Base-by-base conservation (phyloP, 1,139 yeast species). In the Kodamaea alishanica region DNA sequence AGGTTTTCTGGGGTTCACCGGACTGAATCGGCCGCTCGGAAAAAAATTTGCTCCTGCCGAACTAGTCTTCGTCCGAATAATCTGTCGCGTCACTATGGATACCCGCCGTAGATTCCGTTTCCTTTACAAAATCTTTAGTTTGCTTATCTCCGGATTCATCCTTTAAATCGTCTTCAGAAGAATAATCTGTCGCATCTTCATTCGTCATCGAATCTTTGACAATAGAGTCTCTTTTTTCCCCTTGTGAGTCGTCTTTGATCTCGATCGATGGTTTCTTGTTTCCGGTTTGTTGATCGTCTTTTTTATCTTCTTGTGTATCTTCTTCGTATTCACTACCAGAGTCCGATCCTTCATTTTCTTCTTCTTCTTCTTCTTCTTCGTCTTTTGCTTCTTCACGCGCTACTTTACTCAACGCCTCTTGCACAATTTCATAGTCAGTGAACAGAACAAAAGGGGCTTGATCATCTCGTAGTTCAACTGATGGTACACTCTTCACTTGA, bases 161-260 rank as follows among this genome's bases (percentile, higher is more conserved):
- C 9, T 15, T 15, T 4, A 15, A 15, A 15, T 15, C 20, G 20
- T 42, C 41, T 11, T 42, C 43, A 22, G 44, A 44, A 2, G 44
- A 40, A 31, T 44, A 44, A 22, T 42, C 46, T 6, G 43, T 44
- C 33, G 35, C 42, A 7, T 29, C 34, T 9, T 32, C 43, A 15
- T 32, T 28, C 6, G 22, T 28, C 10, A 32, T 34, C 27, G 25
- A 28, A 26, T 36, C 42, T n/a, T 39, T 34, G 8, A 31, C 32
- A n/a, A 26, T 28, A 9, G 38, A 6, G 4, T 10, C 7, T 35
- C 30, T 24, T n/a, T 26, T 30, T n/a, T 24, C n/a, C 15, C n/a
- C n/a, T n/a, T 6, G 20, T 27, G 29, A 10, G 11, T 29, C 23
- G 30, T 26, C 10, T 34, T 11, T 28, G 10, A 23, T 15, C 12